A percentile compares a stretch with the other conserved stretches of the same genome.
Conservation (phyloP, 106 monocot genomes). For the Amphibolis antarctica region DNA sequence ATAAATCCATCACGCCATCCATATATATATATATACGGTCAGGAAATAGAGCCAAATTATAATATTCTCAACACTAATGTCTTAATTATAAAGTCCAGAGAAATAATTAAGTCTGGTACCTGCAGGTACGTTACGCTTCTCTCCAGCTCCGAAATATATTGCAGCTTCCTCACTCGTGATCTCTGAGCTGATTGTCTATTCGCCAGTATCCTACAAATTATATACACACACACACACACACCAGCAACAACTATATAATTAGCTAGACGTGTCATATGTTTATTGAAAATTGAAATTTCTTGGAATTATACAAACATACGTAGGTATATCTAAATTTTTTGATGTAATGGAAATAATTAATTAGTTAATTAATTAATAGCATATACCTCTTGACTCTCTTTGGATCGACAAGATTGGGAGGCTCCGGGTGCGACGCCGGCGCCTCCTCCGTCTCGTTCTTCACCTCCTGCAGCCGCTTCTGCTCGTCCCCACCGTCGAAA, state of each 20-base stretch:
- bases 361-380: neutral
- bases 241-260: neutral
- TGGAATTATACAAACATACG: neutral
- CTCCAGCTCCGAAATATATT: slow-evolving; percentile 80
- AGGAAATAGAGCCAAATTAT: too few relatives aligned
- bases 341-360: neutral
- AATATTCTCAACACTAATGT: too few relatives aligned
- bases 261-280: too few relatives aligned
- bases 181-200: slow-evolving; percentile 82
- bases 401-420: slow-evolving; percentile 34
- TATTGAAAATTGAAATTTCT: neutral
- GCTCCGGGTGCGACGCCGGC: neutral
- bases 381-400: slow-evolving; percentile 74
- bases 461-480: too few relatives aligned
- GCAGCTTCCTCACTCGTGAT: slow-evolving; percentile 64
- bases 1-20: too few relatives aligned
- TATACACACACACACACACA: too few relatives aligned
- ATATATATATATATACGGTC: too few relatives aligned
- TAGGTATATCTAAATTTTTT: neutral
- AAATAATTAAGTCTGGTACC: too few relatives aligned
- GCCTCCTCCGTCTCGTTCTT: too few relatives aligned
- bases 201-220: slow-evolving; percentile 50
- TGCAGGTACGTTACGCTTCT: slow-evolving; percentile 55
- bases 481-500: too few relatives aligned
- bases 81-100: too few relatives aligned